phyloP scores from a whole-genome alignment of 768 basidiomycete genomes.

The Tricholoma sp. region DNA sequence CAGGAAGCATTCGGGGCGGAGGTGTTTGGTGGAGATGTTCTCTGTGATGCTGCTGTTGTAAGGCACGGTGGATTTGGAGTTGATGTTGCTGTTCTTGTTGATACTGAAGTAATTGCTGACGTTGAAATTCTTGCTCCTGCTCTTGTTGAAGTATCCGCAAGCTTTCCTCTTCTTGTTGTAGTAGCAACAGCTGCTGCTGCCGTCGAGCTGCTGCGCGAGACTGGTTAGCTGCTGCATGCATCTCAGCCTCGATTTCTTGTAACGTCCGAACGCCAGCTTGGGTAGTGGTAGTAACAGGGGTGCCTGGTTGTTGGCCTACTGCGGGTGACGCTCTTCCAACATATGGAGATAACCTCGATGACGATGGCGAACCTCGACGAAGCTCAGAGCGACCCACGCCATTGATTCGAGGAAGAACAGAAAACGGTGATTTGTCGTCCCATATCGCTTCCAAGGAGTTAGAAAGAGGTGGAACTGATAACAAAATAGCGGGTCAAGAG shows the following conservation, averaged over 20 bases:
- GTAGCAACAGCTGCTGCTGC: constrained; percentile 37
- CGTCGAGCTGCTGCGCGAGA: constrained; percentile 18
- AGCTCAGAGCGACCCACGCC: constrained; percentile 39
- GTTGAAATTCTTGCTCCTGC: constrained; percentile 32
- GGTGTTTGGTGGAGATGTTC: constrained; percentile 51
- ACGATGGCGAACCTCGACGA: constrained; percentile 26
- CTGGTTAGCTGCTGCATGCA: constrained; percentile 59
- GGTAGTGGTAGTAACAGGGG: constrained; percentile 23
- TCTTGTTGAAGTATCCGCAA: constrained; percentile 25
- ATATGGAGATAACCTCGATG: constrained; percentile 36
- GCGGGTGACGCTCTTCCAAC: constrained; percentile 17
- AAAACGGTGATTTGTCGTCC: constrained; percentile 78
- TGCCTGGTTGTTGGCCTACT: constrained; percentile 26
- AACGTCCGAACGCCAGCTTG: constrained; percentile 53
- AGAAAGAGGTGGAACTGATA: constrained; percentile 32
- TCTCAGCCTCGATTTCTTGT: constrained; percentile 82
- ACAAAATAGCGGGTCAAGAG: constrained; percentile 10
- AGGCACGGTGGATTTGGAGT: constrained; percentile 38
- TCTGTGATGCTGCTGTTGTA: constrained; percentile 50
- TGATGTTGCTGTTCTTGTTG: constrained; percentile 45
- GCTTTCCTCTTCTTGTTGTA: constrained; percentile 37
- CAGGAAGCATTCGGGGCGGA: constrained; percentile 67
- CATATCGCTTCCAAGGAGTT: constrained; percentile 71
- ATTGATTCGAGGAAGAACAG: constrained; percentile 54
- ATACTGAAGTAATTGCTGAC: constrained; percentile 42